Evolutionary conservation across 2,329 filamentous ascomycete species (phyloP).

Genomic region (Fusarium agapanthi): DNA sequence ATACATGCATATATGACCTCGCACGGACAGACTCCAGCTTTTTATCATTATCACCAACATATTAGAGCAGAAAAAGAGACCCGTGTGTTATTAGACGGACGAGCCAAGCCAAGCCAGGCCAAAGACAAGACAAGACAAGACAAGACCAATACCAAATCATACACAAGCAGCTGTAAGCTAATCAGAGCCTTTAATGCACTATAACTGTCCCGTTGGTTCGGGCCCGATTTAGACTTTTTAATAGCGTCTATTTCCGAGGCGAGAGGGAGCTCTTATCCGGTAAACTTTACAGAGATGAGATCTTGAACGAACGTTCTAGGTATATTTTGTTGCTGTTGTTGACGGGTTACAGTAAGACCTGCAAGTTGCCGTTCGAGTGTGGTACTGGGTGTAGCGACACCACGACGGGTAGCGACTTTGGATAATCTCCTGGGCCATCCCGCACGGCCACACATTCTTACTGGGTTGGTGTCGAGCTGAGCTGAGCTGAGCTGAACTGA

Average conservation of each 20-base stretch:
- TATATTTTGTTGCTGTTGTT: neutral
- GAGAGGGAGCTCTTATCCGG: neutral
- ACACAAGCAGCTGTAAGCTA: too few relatives aligned
- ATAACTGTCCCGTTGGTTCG: constrained; percentile 5
- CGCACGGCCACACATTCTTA: constrained; percentile 1
- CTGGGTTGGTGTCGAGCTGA: neutral
- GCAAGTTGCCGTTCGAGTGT: constrained; percentile 11
- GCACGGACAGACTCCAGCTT: constrained; percentile 37
- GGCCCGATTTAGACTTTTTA: constrained; percentile 17
- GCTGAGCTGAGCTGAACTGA: neutral
- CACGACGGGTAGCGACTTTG: constrained; percentile 1
- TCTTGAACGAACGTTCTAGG: neutral
- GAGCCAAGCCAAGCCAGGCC: constrained; percentile 4
- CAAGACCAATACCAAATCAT: too few relatives aligned
- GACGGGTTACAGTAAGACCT: neutral
- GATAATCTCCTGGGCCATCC: constrained; percentile 13
- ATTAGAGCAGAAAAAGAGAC: neutral
- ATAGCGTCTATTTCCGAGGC: neutral
- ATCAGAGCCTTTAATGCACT: too few relatives aligned
- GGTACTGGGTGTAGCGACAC: constrained; percentile 11
- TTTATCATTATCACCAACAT: constrained; percentile 9
- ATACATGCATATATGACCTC: neutral
- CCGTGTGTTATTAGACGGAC: neutral
- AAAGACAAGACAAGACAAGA: constrained; percentile 23
- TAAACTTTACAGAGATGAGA: neutral